Evolutionary conservation across 108 stramenopile species (phyloP).

Genomic region (Aurantiochytrium sp.): DNA sequence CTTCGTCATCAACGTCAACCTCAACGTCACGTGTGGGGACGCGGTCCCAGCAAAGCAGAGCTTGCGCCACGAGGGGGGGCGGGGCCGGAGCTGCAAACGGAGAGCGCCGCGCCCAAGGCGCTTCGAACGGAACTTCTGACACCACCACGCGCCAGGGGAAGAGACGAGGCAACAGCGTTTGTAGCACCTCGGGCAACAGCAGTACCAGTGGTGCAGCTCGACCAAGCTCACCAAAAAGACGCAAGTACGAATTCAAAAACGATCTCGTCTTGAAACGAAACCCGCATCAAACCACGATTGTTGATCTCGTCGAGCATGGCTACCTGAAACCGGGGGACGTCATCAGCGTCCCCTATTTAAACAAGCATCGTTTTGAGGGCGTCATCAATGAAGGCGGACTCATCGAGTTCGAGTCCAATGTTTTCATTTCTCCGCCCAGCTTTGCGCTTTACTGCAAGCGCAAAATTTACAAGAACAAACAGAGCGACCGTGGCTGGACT

Average conservation of each 20-base stretch:
- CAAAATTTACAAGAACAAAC: not conserved
- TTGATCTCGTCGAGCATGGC: not conserved
- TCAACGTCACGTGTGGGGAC: too few relatives aligned
- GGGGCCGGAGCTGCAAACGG: too few relatives aligned
- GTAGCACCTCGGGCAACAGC: too few relatives aligned
- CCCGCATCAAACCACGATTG: not conserved
- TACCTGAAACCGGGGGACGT: not conserved
- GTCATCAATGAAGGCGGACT: not conserved
- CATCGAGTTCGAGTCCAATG: not conserved
- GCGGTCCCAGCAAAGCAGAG: too few relatives aligned
- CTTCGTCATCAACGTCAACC: too few relatives aligned
- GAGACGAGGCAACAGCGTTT: too few relatives aligned
- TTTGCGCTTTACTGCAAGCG: slow-evolving; percentile 2
- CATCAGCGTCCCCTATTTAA: not conserved
- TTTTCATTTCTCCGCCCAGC: not conserved
- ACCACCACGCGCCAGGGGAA: too few relatives aligned
- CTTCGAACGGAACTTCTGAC: not conserved
- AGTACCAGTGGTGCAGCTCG: not conserved
- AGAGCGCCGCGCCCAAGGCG: not conserved
- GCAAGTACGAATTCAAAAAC: not conserved
- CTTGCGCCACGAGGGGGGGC: too few relatives aligned
- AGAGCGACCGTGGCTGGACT: not conserved
- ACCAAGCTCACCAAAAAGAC: not conserved
- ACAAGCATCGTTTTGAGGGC: not conserved
- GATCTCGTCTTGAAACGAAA: not conserved